These are phyloP conservation scores for Rhododendron henanense DNA, from an alignment of 148 eudicot genomes.

Conservation along the genomic window DNA sequence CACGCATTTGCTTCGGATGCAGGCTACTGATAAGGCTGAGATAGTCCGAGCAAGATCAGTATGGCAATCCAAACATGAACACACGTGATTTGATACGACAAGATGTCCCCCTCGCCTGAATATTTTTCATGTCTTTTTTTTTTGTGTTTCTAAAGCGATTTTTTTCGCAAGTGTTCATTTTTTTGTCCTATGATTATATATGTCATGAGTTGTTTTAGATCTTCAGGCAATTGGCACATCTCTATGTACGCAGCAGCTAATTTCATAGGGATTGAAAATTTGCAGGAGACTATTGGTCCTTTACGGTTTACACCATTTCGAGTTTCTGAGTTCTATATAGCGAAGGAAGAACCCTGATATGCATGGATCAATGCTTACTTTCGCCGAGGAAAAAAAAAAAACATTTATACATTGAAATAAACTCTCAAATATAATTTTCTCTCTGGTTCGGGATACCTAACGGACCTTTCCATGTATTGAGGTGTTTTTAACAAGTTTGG, in stretches of 20 bases:
- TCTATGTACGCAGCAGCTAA: background rate
- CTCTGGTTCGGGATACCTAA: background rate
- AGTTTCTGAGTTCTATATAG: background rate
- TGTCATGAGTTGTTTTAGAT: background rate
- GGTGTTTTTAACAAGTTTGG: background rate
- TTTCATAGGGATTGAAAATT: background rate
- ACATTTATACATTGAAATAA: background rate
- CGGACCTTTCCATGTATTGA: background rate
- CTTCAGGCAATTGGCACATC: background rate
- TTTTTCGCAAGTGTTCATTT: background rate
- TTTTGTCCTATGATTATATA: background rate
- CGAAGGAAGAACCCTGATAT: background rate
- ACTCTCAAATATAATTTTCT: no score
- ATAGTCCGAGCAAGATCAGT: slow-evolving; percentile 69
- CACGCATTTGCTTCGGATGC: slow-evolving; percentile 70
- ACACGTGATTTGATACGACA: background rate
- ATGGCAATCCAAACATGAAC: slow-evolving; percentile 48
- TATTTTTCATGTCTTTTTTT: background rate
- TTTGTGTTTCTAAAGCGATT: background rate
- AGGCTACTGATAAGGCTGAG: slow-evolving; percentile 49
- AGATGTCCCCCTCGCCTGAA: background rate
- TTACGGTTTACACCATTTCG: background rate
- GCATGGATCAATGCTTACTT: background rate
- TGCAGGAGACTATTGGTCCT: background rate
- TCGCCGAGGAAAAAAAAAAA: background rate